Evolutionary conservation across 805 yeast species (phyloP).

Genomic region (Pichia manshurica): DNA sequence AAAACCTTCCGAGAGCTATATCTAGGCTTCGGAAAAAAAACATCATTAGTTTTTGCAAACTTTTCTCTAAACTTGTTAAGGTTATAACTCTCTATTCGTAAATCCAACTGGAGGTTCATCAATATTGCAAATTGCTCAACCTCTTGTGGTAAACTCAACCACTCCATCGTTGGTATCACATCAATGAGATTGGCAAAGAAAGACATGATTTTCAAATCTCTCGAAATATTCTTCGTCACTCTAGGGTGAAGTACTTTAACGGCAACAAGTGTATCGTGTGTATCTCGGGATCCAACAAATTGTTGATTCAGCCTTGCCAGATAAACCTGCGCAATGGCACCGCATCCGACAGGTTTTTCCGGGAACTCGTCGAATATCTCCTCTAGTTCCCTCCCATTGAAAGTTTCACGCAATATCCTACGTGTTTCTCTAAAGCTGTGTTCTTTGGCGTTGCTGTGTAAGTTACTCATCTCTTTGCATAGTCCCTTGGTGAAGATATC

Average conservation of each 20-base stretch:
- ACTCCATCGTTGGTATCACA: constrained; percentile 87
- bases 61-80: constrained; percentile 64
- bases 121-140: constrained; percentile 80
- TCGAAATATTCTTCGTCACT: constrained; percentile 61
- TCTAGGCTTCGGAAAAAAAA: constrained; percentile 78
- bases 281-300: constrained; percentile 26
- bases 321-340: constrained; percentile 97
- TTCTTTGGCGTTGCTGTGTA: constrained; percentile 78
- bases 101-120: constrained; percentile 85
- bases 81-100: constrained; percentile 85
- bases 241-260: constrained; percentile 89
- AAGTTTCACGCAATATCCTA: constrained; percentile 50
- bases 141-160: constrained; percentile 93
- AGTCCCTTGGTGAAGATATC: constrained; percentile 80
- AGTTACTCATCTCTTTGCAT: constrained; percentile 66
- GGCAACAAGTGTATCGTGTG: constrained; percentile 62
- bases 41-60: constrained; percentile 50
- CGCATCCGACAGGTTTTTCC: constrained; percentile 84
- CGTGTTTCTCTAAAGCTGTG: constrained; percentile 65
- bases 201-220: constrained; percentile 82
- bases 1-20: constrained; percentile 64
- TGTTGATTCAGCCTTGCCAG: constrained; percentile 54
- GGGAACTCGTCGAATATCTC: constrained; percentile 77
- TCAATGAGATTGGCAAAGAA: constrained; percentile 71
- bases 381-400: constrained; percentile 48